These are phyloP conservation scores for Russula emetica DNA, from an alignment of 768 basidiomycete species.

Conservation along the genomic window DNA sequence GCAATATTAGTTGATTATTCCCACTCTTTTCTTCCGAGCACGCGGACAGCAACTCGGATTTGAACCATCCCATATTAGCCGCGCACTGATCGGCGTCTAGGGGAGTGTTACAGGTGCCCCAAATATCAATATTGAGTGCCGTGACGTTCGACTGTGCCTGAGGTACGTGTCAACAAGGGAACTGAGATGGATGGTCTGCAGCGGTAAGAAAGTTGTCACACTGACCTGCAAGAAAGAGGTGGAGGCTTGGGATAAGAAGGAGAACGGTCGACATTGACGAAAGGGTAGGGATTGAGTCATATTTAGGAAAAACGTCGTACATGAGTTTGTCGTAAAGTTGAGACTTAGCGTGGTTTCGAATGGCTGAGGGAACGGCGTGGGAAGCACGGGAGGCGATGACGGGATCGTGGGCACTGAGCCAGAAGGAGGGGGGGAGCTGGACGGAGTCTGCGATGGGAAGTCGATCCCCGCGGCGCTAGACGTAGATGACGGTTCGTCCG, in stretches of 20 bases:
- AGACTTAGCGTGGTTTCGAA: conserved; percentile 58
- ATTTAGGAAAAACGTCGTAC: conserved; percentile 67
- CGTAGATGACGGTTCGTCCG: not conserved
- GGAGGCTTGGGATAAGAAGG: conserved; percentile 57
- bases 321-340: conserved; percentile 63
- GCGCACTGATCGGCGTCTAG: conserved; percentile 47
- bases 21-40: conserved; percentile 56
- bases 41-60: conserved; percentile 41
- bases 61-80: conserved; percentile 66
- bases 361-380: conserved; percentile 75
- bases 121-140: conserved; percentile 61
- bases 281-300: conserved; percentile 64
- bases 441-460: conserved; percentile 30
- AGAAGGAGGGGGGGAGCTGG: conserved; percentile 26
- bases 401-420: conserved; percentile 47
- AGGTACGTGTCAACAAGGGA: conserved; percentile 22
- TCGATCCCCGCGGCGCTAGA: not conserved
- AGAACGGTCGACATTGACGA: conserved; percentile 72
- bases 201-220: conserved; percentile 31
- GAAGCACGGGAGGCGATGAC: conserved; percentile 43
- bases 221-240: conserved; percentile 50
- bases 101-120: conserved; percentile 76
- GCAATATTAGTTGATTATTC: conserved; percentile 48
- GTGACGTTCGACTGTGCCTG: conserved; percentile 65
- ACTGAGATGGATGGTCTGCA: conserved; percentile 4